Percentiles rank a stretch among this genome's conserved stretches.
Evolutionary conservation across 23 red algal species (phyloP).

Genomic region (Gracilaria domingensis): DNA sequence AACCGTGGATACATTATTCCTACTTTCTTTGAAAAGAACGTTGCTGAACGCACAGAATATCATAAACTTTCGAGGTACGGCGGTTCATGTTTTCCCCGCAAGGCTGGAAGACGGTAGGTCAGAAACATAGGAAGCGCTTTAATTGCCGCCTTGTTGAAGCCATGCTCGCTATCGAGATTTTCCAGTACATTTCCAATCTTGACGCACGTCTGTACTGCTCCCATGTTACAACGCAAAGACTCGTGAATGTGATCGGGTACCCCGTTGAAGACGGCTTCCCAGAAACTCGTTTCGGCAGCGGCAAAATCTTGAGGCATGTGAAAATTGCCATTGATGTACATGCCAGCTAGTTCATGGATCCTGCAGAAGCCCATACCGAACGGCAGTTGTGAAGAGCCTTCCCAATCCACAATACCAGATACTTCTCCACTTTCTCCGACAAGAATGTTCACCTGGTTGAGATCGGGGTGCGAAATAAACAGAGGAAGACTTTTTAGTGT

Average conservation of each 20-base stretch:
- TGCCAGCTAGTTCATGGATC: slow-evolving; percentile 13
- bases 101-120: slow-evolving; percentile 9
- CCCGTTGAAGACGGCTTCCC: slow-evolving; percentile 10
- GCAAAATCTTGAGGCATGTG: slow-evolving; percentile 18
- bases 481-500: slow-evolving; percentile 1
- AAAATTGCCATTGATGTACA: slow-evolving; percentile 7
- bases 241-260: not conserved
- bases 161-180: slow-evolving; percentile 7
- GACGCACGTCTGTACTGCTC: slow-evolving; percentile 4
- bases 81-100: slow-evolving; percentile 10
- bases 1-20: no score
- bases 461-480: slow-evolving; percentile 16
- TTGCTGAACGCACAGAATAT: no score
- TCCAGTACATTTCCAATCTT: slow-evolving; percentile 18
- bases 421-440: not conserved
- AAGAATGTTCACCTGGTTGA: slow-evolving; percentile 22
- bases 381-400: slow-evolving; percentile 9
- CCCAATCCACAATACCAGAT: slow-evolving; percentile 22
- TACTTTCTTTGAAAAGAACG: no score
- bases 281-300: slow-evolving; percentile 8
- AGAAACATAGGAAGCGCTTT: slow-evolving; percentile 16
- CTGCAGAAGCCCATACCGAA: slow-evolving; percentile 21
- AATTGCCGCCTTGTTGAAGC: slow-evolving; percentile 4
- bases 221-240: not conserved
- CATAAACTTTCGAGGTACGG: slow-evolving; percentile 8